Conservation (phyloP, 257 asterid species). For the Solanum virginianum region DNA sequence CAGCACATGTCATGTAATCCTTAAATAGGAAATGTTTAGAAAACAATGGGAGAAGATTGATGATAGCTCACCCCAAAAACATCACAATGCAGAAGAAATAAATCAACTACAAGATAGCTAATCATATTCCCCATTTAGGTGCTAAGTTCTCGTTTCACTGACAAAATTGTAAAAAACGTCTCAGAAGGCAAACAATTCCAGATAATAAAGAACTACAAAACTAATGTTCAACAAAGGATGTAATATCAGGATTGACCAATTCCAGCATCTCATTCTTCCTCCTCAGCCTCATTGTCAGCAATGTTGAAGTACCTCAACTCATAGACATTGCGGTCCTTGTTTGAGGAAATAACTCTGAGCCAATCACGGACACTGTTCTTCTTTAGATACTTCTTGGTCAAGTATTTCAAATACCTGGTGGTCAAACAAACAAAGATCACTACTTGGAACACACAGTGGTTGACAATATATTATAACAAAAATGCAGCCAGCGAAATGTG, state of each 20-base stretch:
- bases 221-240: neutral
- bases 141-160: neutral
- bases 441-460: neutral
- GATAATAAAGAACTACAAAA: neutral
- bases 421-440: neutral
- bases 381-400: slow-evolving; percentile 39
- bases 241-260: neutral
- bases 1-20: neutral
- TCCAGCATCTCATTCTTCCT: slow-evolving; percentile 17
- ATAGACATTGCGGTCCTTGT: slow-evolving; percentile 37
- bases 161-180: neutral
- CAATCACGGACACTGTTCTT: slow-evolving; percentile 42
- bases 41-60: neutral
- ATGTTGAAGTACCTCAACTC: slow-evolving; percentile 45
- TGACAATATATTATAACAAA: neutral
- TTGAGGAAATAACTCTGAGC: slow-evolving; percentile 38
- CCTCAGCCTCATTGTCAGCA: slow-evolving; percentile 41
- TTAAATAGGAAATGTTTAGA: neutral
- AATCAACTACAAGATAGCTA: neutral
- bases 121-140: neutral
- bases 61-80: neutral
- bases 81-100: neutral
- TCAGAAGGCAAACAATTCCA: neutral
- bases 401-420: slow-evolving; percentile 35
- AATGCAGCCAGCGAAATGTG: neutral